phyloP scores from a whole-genome alignment of 2,329 filamentous ascomycete genomes.

The Moelleriella libera region DNA sequence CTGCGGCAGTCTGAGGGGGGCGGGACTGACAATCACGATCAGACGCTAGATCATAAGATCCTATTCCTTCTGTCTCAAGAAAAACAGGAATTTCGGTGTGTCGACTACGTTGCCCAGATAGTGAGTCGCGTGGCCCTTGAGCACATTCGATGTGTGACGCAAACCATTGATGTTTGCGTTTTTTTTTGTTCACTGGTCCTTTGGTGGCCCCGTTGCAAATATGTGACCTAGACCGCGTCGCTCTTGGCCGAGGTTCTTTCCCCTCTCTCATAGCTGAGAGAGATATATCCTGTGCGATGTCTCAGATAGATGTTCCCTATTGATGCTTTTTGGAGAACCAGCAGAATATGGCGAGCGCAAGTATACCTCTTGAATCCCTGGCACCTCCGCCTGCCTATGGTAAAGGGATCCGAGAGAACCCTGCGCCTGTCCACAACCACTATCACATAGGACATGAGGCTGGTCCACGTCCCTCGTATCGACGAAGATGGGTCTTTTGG shows the following conservation, averaged over 20 bases:
- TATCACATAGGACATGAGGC: constrained; percentile 5
- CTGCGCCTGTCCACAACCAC: constrained; percentile 7
- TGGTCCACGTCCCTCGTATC: constrained; percentile 5
- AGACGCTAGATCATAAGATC: no score
- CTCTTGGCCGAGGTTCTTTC: neutral
- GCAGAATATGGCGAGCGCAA: neutral
- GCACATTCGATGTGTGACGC: constrained; percentile 1
- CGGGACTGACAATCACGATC: no score
- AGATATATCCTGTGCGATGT: neutral
- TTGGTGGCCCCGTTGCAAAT: neutral
- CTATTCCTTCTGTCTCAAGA: no score
- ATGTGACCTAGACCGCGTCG: no score
- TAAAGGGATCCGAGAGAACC: neutral
- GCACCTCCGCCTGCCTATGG: constrained; percentile 1
- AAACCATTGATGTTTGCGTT: neutral
- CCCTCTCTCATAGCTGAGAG: neutral
- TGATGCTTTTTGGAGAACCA: neutral
- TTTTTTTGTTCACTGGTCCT: neutral
- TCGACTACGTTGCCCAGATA: neutral
- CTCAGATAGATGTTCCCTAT: constrained; percentile 1
- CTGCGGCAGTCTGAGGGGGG: no score
- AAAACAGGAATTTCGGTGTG: no score
- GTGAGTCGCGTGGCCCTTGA: neutral
- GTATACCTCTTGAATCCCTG: neutral
- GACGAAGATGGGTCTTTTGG: constrained; percentile 5